phyloP scores from a whole-genome alignment of 2,329 filamentous ascomycete species.

The Beauveria sp. region DNA sequence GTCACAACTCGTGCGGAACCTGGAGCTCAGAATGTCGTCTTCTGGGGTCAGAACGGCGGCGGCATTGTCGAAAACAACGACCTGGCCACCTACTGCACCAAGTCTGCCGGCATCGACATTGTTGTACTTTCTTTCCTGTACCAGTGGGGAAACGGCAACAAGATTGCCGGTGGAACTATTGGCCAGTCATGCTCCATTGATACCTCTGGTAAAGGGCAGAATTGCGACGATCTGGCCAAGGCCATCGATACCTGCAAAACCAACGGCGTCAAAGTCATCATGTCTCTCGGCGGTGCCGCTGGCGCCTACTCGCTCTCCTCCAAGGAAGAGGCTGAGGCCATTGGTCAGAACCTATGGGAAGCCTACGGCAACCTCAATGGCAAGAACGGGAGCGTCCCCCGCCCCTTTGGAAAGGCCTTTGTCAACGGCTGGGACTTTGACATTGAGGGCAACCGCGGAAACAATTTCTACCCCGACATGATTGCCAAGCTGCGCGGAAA shows the following conservation, averaged over 20 bases:
- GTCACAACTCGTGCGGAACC: conserved; percentile 8
- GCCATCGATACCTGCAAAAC: conserved; percentile 13
- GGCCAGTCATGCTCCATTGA: conserved; percentile 31
- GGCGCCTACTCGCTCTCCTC: conserved; percentile 10
- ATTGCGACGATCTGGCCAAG: conserved; percentile 13
- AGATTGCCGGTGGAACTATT: conserved; percentile 31
- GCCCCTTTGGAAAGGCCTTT: conserved; percentile 20
- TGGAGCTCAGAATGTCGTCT: conserved; percentile 23
- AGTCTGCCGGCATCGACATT: conserved; percentile 30
- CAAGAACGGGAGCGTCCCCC: conserved; percentile 9
- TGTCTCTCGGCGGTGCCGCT: conserved; percentile 14
- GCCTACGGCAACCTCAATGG: conserved; percentile 12
- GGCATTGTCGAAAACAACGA: conserved; percentile 26
- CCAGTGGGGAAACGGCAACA: conserved; percentile 26
- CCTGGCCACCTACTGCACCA: conserved; percentile 29
- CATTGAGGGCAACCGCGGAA: conserved; percentile 19
- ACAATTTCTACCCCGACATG: conserved; percentile 14
- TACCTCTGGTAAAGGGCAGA: conserved; percentile 22
- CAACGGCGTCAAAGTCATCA: conserved; percentile 14
- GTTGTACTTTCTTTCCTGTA: conserved; percentile 35
- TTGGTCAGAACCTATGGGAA: conserved; percentile 15
- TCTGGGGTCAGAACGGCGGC: conserved; percentile 21
- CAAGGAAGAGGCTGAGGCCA: conserved; percentile 10
- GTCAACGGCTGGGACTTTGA: conserved; percentile 24
- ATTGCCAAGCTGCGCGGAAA: conserved; percentile 21